These are phyloP conservation scores for Leucosporidium scottii DNA, from an alignment of 768 basidiomycete species.

Conservation along the genomic window DNA sequence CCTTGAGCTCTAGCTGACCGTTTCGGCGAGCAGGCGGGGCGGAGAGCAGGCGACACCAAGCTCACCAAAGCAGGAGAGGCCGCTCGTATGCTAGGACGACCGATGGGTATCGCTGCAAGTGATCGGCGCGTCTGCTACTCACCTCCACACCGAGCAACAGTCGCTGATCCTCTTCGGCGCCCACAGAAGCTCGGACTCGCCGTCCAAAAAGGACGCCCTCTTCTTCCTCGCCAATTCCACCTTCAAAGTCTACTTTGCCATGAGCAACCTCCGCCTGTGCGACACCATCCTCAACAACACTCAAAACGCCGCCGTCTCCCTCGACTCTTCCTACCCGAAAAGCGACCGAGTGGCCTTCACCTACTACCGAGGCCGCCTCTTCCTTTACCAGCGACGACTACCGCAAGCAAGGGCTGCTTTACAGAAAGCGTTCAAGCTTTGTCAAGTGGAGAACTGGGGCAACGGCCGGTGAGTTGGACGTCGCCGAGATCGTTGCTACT, in stretches of 20 bases:
- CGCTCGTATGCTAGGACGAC: constrained; percentile 20
- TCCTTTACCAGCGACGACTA: constrained; percentile 34
- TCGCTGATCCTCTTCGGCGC: not conserved
- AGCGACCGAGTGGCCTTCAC: constrained; percentile 30
- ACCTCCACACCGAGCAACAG: not conserved
- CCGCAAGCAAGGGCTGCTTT: constrained; percentile 25
- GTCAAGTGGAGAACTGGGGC: constrained; percentile 4
- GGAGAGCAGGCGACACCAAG: constrained; percentile 19
- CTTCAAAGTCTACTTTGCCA: constrained; percentile 37
- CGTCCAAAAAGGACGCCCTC: constrained; percentile 32
- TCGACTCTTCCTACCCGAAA: constrained; percentile 14
- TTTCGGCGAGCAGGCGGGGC: constrained; percentile 28
- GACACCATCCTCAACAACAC: constrained; percentile 37
- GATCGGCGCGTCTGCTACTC: constrained; percentile 20
- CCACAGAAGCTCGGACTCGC: constrained; percentile 7
- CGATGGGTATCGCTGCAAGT: constrained; percentile 31
- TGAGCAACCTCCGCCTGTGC: constrained; percentile 35
- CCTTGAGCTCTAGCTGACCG: not conserved
- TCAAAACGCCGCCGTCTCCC: constrained; percentile 13
- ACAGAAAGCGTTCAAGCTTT: constrained; percentile 22
- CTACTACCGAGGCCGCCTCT: constrained; percentile 36
- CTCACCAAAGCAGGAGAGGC: constrained; percentile 29
- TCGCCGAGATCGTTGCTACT: not conserved
- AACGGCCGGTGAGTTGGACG: constrained; percentile 25
- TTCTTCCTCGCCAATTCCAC: constrained; percentile 36